Conservation (phyloP, 805 yeast genomes). For the Torulaspora microellipsoides region DNA sequence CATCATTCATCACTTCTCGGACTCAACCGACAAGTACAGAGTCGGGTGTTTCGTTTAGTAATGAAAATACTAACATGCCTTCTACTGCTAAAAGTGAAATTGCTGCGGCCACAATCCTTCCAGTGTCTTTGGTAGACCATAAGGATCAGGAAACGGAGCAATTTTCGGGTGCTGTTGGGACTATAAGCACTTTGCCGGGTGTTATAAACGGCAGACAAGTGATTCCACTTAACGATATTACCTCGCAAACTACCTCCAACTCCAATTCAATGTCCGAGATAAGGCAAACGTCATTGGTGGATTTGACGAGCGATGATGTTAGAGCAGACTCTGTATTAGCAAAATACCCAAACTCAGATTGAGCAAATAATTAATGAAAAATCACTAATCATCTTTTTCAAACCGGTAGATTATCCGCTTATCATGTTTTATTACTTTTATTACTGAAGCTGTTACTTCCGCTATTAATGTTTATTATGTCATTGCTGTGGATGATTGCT, state of each 20-base stretch:
- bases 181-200: conserved; percentile 15
- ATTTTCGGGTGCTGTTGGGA: conserved; percentile 17
- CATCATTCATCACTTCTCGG: conserved; percentile 2
- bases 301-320: conserved; percentile 5
- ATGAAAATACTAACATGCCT: conserved; percentile 3
- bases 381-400: no score
- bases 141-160: conserved; percentile 3
- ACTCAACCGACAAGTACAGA: conserved; percentile 7
- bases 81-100: conserved; percentile 7
- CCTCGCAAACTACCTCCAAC: conserved; percentile 1
- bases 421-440: no score
- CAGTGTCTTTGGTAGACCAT: background rate
- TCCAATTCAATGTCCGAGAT: conserved; percentile 6
- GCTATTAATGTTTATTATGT: no score
- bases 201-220: conserved; percentile 16
- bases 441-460: no score
- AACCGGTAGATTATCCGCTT: no score
- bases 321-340: conserved; percentile 5
- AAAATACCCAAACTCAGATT: conserved; percentile 13
- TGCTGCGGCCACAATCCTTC: background rate
- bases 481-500: no score
- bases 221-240: conserved; percentile 6
- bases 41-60: conserved; percentile 6
- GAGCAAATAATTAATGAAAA: background rate
- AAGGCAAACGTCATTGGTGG: conserved; percentile 11